Conservation (phyloP, 495 filamentous ascomycete species). For the Schizothecium vesticola region DNA sequence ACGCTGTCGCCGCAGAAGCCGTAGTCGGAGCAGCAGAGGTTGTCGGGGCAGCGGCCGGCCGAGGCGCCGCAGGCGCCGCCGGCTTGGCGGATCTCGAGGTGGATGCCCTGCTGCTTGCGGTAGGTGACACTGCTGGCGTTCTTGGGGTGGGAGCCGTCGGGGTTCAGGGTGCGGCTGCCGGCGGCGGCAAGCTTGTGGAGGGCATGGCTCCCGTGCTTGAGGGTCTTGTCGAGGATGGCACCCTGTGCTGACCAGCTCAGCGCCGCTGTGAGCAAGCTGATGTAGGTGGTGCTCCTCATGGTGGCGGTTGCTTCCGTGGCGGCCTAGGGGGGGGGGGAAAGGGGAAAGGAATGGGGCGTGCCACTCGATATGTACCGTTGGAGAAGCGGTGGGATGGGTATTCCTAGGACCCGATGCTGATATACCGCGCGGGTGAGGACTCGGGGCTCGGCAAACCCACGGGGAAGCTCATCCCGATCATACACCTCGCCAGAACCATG, state of each 20-base stretch:
- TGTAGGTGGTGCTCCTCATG: neutral
- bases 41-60: slow-evolving; percentile 19
- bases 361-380: neutral
- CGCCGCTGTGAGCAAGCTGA: neutral
- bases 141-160: slow-evolving; percentile 2
- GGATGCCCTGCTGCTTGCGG: neutral
- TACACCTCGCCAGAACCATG: neutral
- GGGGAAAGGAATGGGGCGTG: neutral
- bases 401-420: neutral
- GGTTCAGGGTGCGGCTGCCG: neutral
- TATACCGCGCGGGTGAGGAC: neutral
- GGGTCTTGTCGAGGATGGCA: neutral
- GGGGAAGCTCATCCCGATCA: slow-evolving; percentile 11
- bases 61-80: slow-evolving; percentile 18
- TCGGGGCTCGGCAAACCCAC: neutral
- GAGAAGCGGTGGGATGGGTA: neutral
- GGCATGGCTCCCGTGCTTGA: neutral
- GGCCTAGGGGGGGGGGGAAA: neutral
- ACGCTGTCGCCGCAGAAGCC: slow-evolving; percentile 46
- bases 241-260: neutral
- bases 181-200: neutral
- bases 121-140: neutral
- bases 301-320: neutral
- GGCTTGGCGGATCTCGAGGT: slow-evolving; percentile 20
- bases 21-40: slow-evolving; percentile 40